A percentile compares a stretch with the other conserved stretches of the same genome.
These are phyloP conservation scores for Immersiella caudata DNA, from an alignment of 495 filamentous ascomycete genomes.

Conservation along the genomic window DNA sequence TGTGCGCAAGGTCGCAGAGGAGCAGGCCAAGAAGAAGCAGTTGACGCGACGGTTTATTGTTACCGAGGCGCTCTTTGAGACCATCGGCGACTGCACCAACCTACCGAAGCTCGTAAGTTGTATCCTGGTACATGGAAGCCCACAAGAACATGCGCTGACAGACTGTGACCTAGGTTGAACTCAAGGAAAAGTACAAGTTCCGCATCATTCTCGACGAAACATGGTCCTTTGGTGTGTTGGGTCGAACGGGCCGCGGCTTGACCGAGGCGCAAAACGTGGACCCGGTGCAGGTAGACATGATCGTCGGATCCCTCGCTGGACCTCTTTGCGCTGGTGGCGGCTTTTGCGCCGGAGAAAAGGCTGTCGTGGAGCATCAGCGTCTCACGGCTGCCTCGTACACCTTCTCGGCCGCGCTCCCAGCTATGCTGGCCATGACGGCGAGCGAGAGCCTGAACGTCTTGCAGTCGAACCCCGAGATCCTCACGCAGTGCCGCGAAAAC, in stretches of 20 bases:
- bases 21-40: slow-evolving; percentile 83
- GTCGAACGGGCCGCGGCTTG: slow-evolving; percentile 83
- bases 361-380: slow-evolving; percentile 94
- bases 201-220: slow-evolving; percentile 96
- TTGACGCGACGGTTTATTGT: slow-evolving; percentile 94
- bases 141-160: slow-evolving; percentile 30
- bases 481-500: slow-evolving; percentile 76
- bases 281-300: slow-evolving; percentile 88
- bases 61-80: slow-evolving; percentile 94
- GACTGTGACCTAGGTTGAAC: slow-evolving; percentile 57
- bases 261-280: slow-evolving; percentile 98
- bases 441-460: slow-evolving; percentile 84
- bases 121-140: neutral
- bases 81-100: slow-evolving; percentile 80
- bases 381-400: slow-evolving; percentile 89
- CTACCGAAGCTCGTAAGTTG: slow-evolving; percentile 77
- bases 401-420: slow-evolving; percentile 91
- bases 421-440: slow-evolving; percentile 91
- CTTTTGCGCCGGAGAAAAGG: slow-evolving; percentile 87
- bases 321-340: slow-evolving; percentile 90
- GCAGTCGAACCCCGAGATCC: slow-evolving; percentile 77
- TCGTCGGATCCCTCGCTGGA: slow-evolving; percentile 88
- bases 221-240: slow-evolving; percentile 92
- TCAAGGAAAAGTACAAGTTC: slow-evolving; percentile 95
- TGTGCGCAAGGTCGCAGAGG: slow-evolving; percentile 80